phyloP scores from a whole-genome alignment of 2,329 filamentous ascomycete species.

The Daldinia sp. region DNA sequence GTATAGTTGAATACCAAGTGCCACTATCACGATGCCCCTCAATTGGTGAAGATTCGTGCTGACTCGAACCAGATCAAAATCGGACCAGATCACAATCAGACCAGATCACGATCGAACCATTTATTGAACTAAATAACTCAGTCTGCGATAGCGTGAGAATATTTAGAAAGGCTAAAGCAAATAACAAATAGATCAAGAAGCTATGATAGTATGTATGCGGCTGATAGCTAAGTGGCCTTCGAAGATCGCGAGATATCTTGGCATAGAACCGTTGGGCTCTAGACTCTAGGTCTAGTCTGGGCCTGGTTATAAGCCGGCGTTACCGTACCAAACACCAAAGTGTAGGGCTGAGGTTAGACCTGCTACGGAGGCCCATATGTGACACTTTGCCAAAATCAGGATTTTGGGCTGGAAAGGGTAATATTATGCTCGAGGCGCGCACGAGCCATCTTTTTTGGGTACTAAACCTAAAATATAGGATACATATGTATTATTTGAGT shows the following conservation, averaged over 20 bases:
- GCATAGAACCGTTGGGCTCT: background rate
- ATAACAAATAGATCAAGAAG: background rate
- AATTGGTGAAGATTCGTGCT: background rate
- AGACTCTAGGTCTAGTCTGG: background rate
- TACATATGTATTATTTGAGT: too few species aligned
- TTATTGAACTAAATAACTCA: background rate
- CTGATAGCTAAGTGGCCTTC: background rate
- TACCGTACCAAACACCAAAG: background rate
- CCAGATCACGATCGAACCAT: background rate
- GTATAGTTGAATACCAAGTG: background rate
- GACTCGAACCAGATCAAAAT: background rate
- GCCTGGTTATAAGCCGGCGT: background rate
- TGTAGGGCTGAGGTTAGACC: background rate
- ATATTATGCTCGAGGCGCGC: too few species aligned
- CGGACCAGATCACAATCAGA: too few species aligned
- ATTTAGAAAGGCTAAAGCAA: background rate
- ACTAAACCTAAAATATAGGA: too few species aligned
- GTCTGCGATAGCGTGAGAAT: background rate
- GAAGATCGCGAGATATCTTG: conserved; percentile 14
- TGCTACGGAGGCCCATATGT: too few species aligned
- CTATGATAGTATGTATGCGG: background rate
- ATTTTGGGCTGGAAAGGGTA: too few species aligned
- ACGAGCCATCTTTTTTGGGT: too few species aligned
- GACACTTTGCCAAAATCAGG: too few species aligned
- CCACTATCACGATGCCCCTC: background rate